Evolutionary conservation across 441 rosid genomes (phyloP).

Genomic region (Cnidoscolus chayamansa): DNA sequence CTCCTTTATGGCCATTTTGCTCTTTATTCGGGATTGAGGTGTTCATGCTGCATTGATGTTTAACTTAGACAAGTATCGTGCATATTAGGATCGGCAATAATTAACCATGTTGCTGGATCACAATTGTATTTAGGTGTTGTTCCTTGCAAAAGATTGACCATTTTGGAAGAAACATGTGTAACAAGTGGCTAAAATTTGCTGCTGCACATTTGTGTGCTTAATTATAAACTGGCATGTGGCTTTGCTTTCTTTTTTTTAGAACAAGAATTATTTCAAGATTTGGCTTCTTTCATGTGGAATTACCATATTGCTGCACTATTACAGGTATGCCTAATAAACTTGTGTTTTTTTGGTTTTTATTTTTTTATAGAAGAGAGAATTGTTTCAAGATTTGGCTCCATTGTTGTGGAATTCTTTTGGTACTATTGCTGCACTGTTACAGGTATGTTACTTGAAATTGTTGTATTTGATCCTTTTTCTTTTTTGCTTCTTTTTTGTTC

Average conservation of each 20-base stretch:
- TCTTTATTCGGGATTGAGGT: not conserved
- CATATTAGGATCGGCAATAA: not conserved
- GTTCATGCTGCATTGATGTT: not conserved
- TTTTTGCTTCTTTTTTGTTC: not conserved
- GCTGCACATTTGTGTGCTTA: constrained; percentile 25
- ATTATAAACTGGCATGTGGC: constrained; percentile 34
- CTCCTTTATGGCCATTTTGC: not conserved
- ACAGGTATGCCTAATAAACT: constrained; percentile 64
- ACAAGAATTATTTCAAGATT: constrained; percentile 84
- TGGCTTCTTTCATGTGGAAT: constrained; percentile 87
- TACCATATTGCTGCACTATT: constrained; percentile 69
- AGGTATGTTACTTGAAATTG: constrained; percentile 52
- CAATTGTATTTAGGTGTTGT: not conserved
- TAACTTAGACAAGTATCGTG: not conserved
- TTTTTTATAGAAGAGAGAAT: constrained; percentile 64
- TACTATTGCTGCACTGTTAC: constrained; percentile 74
- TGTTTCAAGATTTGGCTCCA: constrained; percentile 89
- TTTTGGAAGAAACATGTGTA: not conserved
- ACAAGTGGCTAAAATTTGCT: constrained; percentile 21
- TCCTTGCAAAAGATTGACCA: not conserved
- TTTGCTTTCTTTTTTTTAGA: constrained; percentile 45
- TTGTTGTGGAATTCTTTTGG: constrained; percentile 81
- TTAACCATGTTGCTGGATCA: constrained; percentile 1
- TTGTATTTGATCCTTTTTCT: constrained; percentile 1
- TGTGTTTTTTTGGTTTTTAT: constrained; percentile 34